A percentile compares a stretch with the other conserved stretches of the same genome.
phyloP scores from a whole-genome alignment of 805 yeast species.

The Kazachstania kunashirensis region DNA sequence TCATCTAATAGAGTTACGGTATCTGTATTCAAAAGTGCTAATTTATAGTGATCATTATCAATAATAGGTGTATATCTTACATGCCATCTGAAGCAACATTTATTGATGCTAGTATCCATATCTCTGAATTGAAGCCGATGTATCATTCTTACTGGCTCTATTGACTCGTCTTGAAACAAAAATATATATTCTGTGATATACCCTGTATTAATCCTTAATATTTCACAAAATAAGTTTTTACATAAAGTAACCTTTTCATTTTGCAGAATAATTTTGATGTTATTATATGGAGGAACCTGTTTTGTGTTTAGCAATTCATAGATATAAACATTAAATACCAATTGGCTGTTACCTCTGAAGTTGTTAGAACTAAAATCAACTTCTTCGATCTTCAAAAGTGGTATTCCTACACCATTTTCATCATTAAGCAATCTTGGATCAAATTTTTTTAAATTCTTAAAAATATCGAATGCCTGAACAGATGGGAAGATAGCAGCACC shows the following conservation, averaged over 20 bases:
- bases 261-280: conserved; percentile 5
- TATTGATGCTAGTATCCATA: conserved; percentile 5
- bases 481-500: conserved; percentile 10
- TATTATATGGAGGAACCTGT: conserved; percentile 8
- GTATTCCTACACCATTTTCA: conserved; percentile 13
- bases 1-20: conserved; percentile 4
- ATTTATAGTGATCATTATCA: conserved; percentile 8
- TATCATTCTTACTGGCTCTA: conserved; percentile 1
- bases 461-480: conserved; percentile 9
- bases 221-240: conserved; percentile 10
- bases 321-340: conserved; percentile 5
- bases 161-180: conserved; percentile 1
- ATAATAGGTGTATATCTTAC: conserved; percentile 4
- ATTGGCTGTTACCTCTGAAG: neutral
- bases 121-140: conserved; percentile 5
- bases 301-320: conserved; percentile 3
- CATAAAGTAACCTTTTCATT: conserved; percentile 3
- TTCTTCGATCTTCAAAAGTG: conserved; percentile 3
- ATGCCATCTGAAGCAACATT: conserved; percentile 9
- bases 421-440: neutral
- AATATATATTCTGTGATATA: conserved; percentile 5
- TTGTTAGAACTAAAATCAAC: neutral
- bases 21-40: conserved; percentile 5
- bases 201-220: conserved; percentile 2
- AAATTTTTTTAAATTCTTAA: conserved; percentile 3